Percentiles rank a stretch among this genome's conserved stretches.
Evolutionary conservation across 495 filamentous ascomycete genomes (phyloP).

Genomic region (Acidiella bohemica): DNA sequence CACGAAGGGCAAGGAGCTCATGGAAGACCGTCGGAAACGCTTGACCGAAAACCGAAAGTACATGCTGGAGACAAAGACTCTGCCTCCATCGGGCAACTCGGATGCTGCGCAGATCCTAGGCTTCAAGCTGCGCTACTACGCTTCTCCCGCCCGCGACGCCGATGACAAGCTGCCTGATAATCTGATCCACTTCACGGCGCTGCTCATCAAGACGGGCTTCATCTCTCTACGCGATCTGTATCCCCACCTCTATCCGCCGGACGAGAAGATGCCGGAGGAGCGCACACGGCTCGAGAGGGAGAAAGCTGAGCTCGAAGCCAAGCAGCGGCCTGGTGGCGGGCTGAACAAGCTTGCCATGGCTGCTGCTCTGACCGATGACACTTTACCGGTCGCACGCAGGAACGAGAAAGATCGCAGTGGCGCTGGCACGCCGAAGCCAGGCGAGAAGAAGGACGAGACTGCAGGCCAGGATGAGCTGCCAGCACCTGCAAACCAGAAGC

Average conservation of each 20-base stretch:
- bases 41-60: slow-evolving; percentile 45
- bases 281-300: slow-evolving; percentile 55
- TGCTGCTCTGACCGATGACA: slow-evolving; percentile 76
- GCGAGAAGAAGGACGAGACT: slow-evolving; percentile 34
- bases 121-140: slow-evolving; percentile 94
- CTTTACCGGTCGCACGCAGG: slow-evolving; percentile 35
- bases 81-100: slow-evolving; percentile 73
- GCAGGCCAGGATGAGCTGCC: slow-evolving; percentile 46
- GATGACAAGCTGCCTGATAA: slow-evolving; percentile 73
- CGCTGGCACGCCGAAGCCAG: slow-evolving; percentile 20
- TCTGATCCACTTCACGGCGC: slow-evolving; percentile 73
- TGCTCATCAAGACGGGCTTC: slow-evolving; percentile 95
- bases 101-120: slow-evolving; percentile 89
- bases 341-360: slow-evolving; percentile 86
- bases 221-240: slow-evolving; percentile 90
- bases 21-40: slow-evolving; percentile 16
- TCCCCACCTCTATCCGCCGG: slow-evolving; percentile 76
- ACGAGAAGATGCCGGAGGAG: slow-evolving; percentile 64
- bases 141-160: slow-evolving; percentile 49
- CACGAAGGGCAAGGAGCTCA: slow-evolving; percentile 14
- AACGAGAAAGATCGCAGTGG: slow-evolving; percentile 25
- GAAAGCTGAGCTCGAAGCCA: slow-evolving; percentile 61
- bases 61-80: slow-evolving; percentile 63
- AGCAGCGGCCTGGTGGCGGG: slow-evolving; percentile 48
- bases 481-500: slow-evolving; percentile 82